A percentile compares a stretch with the other conserved stretches of the same genome.
Evolutionary conservation across 192 early-diverging fungal genomes (phyloP).

Genomic region (Phycomyces blakesleeanus): DNA sequence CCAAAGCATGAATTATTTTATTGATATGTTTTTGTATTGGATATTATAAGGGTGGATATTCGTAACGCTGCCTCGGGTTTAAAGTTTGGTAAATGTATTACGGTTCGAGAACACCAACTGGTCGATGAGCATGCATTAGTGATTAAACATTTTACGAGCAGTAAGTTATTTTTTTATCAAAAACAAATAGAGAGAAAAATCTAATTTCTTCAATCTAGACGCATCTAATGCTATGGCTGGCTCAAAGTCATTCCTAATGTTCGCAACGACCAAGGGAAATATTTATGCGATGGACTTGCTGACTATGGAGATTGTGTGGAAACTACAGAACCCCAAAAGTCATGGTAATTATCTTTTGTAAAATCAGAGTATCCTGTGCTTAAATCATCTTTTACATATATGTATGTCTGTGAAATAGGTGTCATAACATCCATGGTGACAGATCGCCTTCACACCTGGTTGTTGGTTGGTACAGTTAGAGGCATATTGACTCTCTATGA

Average conservation of each 20-base stretch:
- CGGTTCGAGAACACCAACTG: conserved; percentile 51
- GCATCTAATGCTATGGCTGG: conserved; percentile 40
- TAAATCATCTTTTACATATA: background rate
- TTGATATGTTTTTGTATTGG: background rate
- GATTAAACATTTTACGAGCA: conserved; percentile 67
- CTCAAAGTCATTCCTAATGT: conserved; percentile 62
- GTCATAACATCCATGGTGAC: conserved; percentile 63
- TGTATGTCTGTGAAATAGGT: conserved; percentile 34
- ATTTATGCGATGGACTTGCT: conserved; percentile 71
- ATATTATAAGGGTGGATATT: conserved; percentile 35
- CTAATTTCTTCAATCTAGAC: conserved; percentile 8
- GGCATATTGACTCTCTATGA: conserved; percentile 80
- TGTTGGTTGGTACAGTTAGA: conserved; percentile 68
- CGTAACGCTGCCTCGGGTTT: conserved; percentile 29
- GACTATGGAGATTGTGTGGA: conserved; percentile 67
- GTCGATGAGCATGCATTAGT: conserved; percentile 57
- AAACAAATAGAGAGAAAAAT: background rate
- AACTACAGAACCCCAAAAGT: conserved; percentile 48
- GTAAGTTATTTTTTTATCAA: conserved; percentile 35
- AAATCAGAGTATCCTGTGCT: background rate
- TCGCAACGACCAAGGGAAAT: conserved; percentile 66
- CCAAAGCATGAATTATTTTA: background rate
- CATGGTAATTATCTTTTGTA: conserved; percentile 38
- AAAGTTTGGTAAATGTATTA: conserved; percentile 65
- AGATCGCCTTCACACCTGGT: conserved; percentile 60